These are phyloP conservation scores for Globisporangium cylindrosporum DNA, from an alignment of 352 stramenopile genomes.

Conservation along the genomic window DNA sequence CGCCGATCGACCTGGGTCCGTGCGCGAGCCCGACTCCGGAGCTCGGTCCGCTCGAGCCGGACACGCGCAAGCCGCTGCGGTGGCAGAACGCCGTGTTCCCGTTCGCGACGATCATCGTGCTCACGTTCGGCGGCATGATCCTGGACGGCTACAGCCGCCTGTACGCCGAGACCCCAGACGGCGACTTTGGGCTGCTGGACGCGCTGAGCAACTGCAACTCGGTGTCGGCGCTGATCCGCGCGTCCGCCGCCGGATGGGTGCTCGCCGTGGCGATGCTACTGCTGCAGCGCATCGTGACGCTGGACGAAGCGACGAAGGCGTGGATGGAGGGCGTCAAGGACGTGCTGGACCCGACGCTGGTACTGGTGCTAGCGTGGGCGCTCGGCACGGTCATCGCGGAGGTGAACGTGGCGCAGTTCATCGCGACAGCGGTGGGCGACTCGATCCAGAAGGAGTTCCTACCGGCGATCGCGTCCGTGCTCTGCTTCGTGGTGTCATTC, in stretches of 20 bases:
- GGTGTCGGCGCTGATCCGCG: slow-evolving; percentile 72
- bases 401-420: slow-evolving; percentile 80
- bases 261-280: slow-evolving; percentile 71
- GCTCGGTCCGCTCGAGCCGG: slow-evolving; percentile 64
- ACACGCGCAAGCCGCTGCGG: slow-evolving; percentile 66
- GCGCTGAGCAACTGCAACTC: slow-evolving; percentile 79
- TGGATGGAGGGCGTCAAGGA: slow-evolving; percentile 91
- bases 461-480: slow-evolving; percentile 72
- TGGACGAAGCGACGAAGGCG: slow-evolving; percentile 85
- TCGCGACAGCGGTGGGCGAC: slow-evolving; percentile 72
- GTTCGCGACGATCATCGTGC: slow-evolving; percentile 75
- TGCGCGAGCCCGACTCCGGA: slow-evolving; percentile 69
- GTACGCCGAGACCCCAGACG: slow-evolving; percentile 40
- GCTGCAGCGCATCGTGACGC: slow-evolving; percentile 79
- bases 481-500: slow-evolving; percentile 90
- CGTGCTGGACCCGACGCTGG: slow-evolving; percentile 88
- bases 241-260: slow-evolving; percentile 72
- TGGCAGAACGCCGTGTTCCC: slow-evolving; percentile 87
- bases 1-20: slow-evolving; percentile 54
- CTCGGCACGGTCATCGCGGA: slow-evolving; percentile 84
- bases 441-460: slow-evolving; percentile 78
- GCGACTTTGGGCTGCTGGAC: slow-evolving; percentile 56
- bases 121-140: slow-evolving; percentile 88
- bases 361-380: slow-evolving; percentile 89
- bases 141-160: slow-evolving; percentile 69